Evolutionary conservation across 129 eudicot genomes (phyloP).

Genomic region (Solidago caesia): DNA sequence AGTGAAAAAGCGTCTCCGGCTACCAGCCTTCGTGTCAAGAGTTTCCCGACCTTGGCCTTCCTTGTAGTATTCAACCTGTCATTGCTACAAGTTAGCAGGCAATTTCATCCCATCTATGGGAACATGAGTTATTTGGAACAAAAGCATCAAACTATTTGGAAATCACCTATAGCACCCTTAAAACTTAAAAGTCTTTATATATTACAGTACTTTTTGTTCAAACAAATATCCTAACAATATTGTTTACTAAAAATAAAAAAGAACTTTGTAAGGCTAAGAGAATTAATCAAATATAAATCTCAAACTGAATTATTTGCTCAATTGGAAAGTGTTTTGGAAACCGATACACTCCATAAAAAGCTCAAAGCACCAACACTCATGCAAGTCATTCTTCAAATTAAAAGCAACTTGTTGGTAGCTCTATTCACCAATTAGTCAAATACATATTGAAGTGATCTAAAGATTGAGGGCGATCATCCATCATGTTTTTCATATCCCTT

Average conservation of each 20-base stretch:
- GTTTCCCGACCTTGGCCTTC: slow-evolving; percentile 66
- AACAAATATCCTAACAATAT: background rate
- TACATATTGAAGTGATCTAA: background rate
- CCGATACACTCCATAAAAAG: background rate
- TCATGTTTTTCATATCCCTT: background rate
- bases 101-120: background rate
- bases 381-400: background rate
- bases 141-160: background rate
- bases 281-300: background rate
- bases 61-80: slow-evolving; percentile 74
- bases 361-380: background rate
- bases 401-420: background rate
- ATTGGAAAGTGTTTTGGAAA: background rate
- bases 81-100: background rate
- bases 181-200: too few species aligned
- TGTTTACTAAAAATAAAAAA: background rate
- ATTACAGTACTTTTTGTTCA: too few species aligned
- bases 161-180: background rate
- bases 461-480: background rate
- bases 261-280: background rate
- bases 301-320: background rate
- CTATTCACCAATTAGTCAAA: background rate
- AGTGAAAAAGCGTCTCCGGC: slow-evolving; percentile 59
- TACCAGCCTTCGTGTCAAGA: slow-evolving; percentile 40
- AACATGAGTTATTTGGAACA: background rate